Evolutionary conservation across 2,329 filamentous ascomycete species (phyloP), one percentile per base, ranked within the genome.

Genomic region (Sarocladium kiliense): DNA sequence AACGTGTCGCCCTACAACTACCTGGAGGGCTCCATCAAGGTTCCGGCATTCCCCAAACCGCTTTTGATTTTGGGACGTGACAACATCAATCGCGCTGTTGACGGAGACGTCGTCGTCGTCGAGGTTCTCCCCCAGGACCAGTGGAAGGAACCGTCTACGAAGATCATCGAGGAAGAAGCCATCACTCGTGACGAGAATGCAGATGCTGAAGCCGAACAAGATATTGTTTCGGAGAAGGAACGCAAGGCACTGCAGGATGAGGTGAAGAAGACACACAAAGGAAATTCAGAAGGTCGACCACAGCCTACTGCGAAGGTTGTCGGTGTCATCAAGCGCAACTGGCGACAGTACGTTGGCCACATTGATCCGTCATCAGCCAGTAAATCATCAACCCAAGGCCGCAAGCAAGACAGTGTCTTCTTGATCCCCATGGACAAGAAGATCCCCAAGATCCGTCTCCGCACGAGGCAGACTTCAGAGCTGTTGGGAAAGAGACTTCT

Each of bases 1-100:
- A 96, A 92, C 66, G 91, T 97, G 26, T 97, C 94, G 7, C 90
- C 91, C 1, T 99, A 97, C 78, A 99, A 99, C 74, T 99, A 97
- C 64, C 79, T 99, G 11, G 94, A 99, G 70, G 94, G 91, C 1
- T 91, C 91, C 1, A 88, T 97, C 59, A 87, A 93, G 63, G 91
- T 96, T 1, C 85, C 92, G 1, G 85, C 92, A 3, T 99, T 99
- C 65, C 87, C 94, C 57, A 95, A 94, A 64, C 81, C 91, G 1
- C 81, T 99, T 27, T 78, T 99, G 16, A 82, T 99, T 47, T 79
- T 97, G 16, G 94, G 94, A 12, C 83, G 94, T 58, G 94, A 99
- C 65, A 97, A 95, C 71, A 97, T 96, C 76, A 99, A 97, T 72
- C 84, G 94, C 61, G 86, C 93, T 23, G 86, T 99, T 19, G 90